A percentile compares a stretch with the other conserved stretches of the same genome.
phyloP scores from a whole-genome alignment of 2,329 filamentous ascomycete genomes.

The Xylaria sp. region DNA sequence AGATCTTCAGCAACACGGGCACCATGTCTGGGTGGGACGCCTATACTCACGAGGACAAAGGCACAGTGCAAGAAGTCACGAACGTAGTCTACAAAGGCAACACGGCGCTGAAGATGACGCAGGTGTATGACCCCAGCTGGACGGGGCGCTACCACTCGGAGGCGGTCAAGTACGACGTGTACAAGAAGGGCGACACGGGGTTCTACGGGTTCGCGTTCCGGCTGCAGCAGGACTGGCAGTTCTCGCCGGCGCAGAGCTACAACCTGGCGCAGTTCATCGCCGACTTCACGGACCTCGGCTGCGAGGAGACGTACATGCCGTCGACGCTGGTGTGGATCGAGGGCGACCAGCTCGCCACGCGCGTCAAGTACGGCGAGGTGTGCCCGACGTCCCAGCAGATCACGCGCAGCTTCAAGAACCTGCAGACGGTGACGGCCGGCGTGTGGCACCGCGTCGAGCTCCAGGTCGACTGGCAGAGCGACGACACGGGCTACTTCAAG shows the following conservation, averaged over 20 bases:
- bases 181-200: constrained; percentile 56
- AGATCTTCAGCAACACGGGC: constrained; percentile 56
- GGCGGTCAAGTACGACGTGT: constrained; percentile 56
- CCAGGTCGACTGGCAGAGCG: constrained; percentile 57
- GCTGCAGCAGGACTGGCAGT: constrained; percentile 59
- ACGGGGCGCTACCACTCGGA: constrained; percentile 61
- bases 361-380: constrained; percentile 55
- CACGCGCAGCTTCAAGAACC: constrained; percentile 47
- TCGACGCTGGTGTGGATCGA: constrained; percentile 59
- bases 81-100: constrained; percentile 53
- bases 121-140: constrained; percentile 55
- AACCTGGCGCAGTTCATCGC: constrained; percentile 64
- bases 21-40: constrained; percentile 55
- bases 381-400: constrained; percentile 48
- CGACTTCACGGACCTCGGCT: constrained; percentile 56
- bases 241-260: constrained; percentile 55
- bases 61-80: constrained; percentile 55
- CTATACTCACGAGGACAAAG: constrained; percentile 54
- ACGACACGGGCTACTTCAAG: constrained; percentile 56
- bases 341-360: constrained; percentile 55
- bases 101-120: constrained; percentile 58
- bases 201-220: constrained; percentile 64
- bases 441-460: constrained; percentile 60
- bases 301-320: constrained; percentile 60
- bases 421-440: constrained; percentile 55